A percentile compares a stretch with the other conserved stretches of the same genome.
Evolutionary conservation across 2,329 filamentous ascomycete species (phyloP).

Genomic region (Penicillium sp.): DNA sequence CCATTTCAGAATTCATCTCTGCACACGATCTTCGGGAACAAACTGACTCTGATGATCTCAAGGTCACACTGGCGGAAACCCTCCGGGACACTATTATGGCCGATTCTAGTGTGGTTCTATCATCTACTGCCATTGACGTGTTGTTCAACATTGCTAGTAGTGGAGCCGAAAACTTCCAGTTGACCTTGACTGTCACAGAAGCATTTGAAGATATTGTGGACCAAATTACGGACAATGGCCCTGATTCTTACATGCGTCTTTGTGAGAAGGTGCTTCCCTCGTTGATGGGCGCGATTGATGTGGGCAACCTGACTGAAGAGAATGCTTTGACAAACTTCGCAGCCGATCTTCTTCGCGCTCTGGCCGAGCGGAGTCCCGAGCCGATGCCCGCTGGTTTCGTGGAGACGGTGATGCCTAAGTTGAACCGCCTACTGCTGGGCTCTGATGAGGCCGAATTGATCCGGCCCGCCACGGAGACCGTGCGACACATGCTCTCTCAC

Average conservation of each 20-base stretch:
- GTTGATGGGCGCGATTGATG: constrained; percentile 82
- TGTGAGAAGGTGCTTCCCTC: constrained; percentile 85
- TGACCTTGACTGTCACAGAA: constrained; percentile 82
- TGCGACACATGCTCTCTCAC: constrained; percentile 86
- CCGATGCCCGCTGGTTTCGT: constrained; percentile 87
- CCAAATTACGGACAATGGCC: constrained; percentile 61
- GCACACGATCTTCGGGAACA: constrained; percentile 78
- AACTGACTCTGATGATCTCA: constrained; percentile 84
- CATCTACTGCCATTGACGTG: constrained; percentile 68
- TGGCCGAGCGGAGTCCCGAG: constrained; percentile 78
- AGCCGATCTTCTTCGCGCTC: constrained; percentile 74
- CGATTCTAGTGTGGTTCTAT: constrained; percentile 70
- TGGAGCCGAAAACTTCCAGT: constrained; percentile 85
- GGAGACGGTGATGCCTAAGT: constrained; percentile 77
- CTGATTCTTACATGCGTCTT: constrained; percentile 70
- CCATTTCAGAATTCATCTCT: constrained; percentile 70
- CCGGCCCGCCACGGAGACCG: constrained; percentile 77
- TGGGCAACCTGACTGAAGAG: constrained; percentile 80
- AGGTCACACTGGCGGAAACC: constrained; percentile 85
- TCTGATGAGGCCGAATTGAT: constrained; percentile 85
- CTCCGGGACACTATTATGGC: constrained; percentile 78
- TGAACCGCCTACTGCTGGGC: constrained; percentile 76
- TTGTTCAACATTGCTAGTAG: constrained; percentile 87
- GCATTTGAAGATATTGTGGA: constrained; percentile 84
- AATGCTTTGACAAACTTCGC: constrained; percentile 77